Base-by-base conservation (phyloP, 768 basidiomycete species). In the Lactarius evosmus region DNA sequence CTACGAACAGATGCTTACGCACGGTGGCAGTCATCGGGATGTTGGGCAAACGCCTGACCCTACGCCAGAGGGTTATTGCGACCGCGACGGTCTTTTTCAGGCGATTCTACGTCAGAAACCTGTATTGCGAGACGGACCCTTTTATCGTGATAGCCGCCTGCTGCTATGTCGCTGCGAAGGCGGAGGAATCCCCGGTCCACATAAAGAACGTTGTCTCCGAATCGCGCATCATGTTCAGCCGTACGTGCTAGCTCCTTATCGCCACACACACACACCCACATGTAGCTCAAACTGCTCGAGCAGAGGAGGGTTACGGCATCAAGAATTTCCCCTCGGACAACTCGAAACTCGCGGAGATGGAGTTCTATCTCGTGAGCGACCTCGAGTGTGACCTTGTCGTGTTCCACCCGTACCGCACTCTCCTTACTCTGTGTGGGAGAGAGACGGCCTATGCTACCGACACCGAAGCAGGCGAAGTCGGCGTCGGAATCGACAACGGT, bases 341-440 rank as follows among this genome's bases (percentile, higher is more conserved):
- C 70, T 84, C 89, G 12, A 95, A 93, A 71, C 79, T 99, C 16
- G 97, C 95, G 4, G 97, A 99, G 74, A 98, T 98, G 95, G 96
- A 98, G 73, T 98, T 98, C 77, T 98, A 96, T 77, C 86, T 98
- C 11, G 88, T 99, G 27, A 93, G 93, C 71, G 95, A 99, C 72
- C 83, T 98, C 30, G 95, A 97, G 74, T 98, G 96, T 70, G 93
- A 98, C 75, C 78, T 99, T 49, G 74, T 88, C 60, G 83, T 98
- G 8, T 98, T 94, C 74, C 97, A 98, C 73, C 96, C 97, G 0
- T 99, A 99, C 75, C 87, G 94, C 57, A 91, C 93, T 0, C 83
- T 98, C 27, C 77, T 90, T 46, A 79, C 89, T 1, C 78, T 97
- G 19, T 91, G 89, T 69, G 87, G 83, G 63, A 84, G 85, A 63